Evolutionary conservation across 495 filamentous ascomycete species (phyloP), one percentile per base, ranked within the genome.

Genomic region (Lichina pygmaea): DNA sequence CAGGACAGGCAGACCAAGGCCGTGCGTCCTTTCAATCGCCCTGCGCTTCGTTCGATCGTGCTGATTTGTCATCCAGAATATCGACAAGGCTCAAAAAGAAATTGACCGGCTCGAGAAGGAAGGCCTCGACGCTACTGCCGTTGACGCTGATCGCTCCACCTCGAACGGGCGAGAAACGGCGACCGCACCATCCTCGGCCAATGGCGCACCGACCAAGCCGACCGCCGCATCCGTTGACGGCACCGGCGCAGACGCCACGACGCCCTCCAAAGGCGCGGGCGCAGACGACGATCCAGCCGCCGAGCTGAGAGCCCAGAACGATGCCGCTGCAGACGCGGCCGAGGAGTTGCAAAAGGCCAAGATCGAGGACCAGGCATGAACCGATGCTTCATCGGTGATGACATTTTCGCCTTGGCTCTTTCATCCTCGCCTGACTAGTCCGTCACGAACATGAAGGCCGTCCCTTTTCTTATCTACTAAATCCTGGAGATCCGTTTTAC

Each of bases 1-100:
- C 86, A 94, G 64, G 72, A 81, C 34, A 66, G 70, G 46, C 82
- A 93, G 66, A 99, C 89, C n/a, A 73, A 79, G 49, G 78, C 83
- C 70, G 89, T 94, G 60, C 61, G 72, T 24, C 16, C 31, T 12
- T 45, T 12, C 46, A 40, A 6, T 39, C 36, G 10, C 5, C 11
- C 36, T 15, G 10, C 36, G 3, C 6, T 15, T 32, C 2, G 32
- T 8, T 47, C 46, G 7, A 17, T 47, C 11, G 24, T 44, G 46
- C 13, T 15, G 36, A 11, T 5, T 6, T 39, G 11, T 39, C 13
- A 39, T 39, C 36, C 51, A 82, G 78, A 83, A 83, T 58, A 75
- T 83, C 56, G 69, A 71, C 48, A 75, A 73, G 53, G 75, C 73
- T 44, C 61, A 77, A 56, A 73, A 73, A 47, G 74, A 78, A 50